Evolutionary conservation across 2,329 filamentous ascomycete genomes (phyloP).

Genomic region (Diaporthe ilicicola): DNA sequence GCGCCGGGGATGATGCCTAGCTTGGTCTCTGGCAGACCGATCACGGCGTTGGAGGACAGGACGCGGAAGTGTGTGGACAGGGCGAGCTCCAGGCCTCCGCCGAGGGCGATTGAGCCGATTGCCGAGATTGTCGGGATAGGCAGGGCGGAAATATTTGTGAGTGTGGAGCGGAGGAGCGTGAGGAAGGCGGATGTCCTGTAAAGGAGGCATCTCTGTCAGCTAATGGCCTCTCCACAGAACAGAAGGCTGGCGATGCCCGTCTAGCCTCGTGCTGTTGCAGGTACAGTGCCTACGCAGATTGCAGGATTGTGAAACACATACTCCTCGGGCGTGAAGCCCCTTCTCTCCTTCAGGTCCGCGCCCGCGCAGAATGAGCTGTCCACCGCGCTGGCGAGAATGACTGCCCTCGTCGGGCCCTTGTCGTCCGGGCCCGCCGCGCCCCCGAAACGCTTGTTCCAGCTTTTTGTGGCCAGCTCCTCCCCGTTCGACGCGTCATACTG

Average conservation of each 20-base stretch:
- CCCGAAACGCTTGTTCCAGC: slow-evolving; percentile 51
- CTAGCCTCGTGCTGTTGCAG: neutral
- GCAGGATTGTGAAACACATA: slow-evolving; percentile 50
- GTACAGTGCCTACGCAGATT: neutral
- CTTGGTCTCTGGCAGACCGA: slow-evolving; percentile 90
- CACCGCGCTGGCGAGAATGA: slow-evolving; percentile 86
- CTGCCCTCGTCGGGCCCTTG: slow-evolving; percentile 73
- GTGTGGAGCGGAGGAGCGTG: slow-evolving; percentile 75
- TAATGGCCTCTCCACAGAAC: neutral
- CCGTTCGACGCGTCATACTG: slow-evolving; percentile 64
- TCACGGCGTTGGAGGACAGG: slow-evolving; percentile 77
- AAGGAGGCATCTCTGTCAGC: neutral
- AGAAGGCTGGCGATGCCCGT: neutral
- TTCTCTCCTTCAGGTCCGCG: slow-evolving; percentile 90
- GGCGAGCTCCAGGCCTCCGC: slow-evolving; percentile 92
- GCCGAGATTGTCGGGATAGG: slow-evolving; percentile 91
- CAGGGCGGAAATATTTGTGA: slow-evolving; percentile 76
- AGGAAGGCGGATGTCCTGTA: slow-evolving; percentile 83
- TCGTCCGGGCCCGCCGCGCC: slow-evolving; percentile 53
- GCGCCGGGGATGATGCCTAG: slow-evolving; percentile 95
- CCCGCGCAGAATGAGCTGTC: slow-evolving; percentile 92
- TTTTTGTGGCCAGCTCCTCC: slow-evolving; percentile 54
- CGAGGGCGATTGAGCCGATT: slow-evolving; percentile 85
- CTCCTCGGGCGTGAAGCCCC: slow-evolving; percentile 80
- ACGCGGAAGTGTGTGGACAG: slow-evolving; percentile 90